These are phyloP conservation scores for Eucalyptus cladocalyx DNA, from an alignment of 345 rosid species.

Conservation along the genomic window DNA sequence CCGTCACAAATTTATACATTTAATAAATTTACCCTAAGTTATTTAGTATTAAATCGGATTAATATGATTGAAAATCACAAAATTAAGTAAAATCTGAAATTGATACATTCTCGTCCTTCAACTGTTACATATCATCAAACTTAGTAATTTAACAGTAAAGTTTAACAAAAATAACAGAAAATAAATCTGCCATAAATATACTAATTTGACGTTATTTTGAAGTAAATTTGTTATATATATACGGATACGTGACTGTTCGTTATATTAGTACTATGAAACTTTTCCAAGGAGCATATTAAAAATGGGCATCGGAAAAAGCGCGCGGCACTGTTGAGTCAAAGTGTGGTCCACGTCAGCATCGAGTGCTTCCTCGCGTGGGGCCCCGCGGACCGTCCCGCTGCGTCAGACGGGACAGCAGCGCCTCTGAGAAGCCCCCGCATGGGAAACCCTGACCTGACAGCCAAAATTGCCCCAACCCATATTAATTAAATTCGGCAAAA, in stretches of 20 bases:
- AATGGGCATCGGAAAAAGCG: not conserved
- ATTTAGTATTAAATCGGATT: too few relatives aligned
- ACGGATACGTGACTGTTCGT: too few relatives aligned
- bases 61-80: too few relatives aligned
- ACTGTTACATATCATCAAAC: accelerated
- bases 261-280: too few relatives aligned
- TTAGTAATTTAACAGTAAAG: accelerated
- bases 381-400: not conserved
- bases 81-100: accelerated
- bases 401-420: not conserved
- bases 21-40: accelerated
- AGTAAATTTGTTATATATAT: too few relatives aligned
- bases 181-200: too few relatives aligned
- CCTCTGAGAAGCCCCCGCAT: not conserved
- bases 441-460: not conserved
- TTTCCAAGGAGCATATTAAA: not conserved
- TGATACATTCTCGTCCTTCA: accelerated
- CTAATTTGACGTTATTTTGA: too few relatives aligned
- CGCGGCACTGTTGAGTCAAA: not conserved
- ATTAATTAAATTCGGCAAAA: not conserved
- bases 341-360: not conserved
- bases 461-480: not conserved
- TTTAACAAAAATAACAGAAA: too few relatives aligned
- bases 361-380: not conserved
- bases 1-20: too few relatives aligned